A percentile compares a stretch with the other conserved stretches of the same genome.
Evolutionary conservation across 202 grass and related monocot species (phyloP).

Genomic region (Saccharum hybrid): DNA sequence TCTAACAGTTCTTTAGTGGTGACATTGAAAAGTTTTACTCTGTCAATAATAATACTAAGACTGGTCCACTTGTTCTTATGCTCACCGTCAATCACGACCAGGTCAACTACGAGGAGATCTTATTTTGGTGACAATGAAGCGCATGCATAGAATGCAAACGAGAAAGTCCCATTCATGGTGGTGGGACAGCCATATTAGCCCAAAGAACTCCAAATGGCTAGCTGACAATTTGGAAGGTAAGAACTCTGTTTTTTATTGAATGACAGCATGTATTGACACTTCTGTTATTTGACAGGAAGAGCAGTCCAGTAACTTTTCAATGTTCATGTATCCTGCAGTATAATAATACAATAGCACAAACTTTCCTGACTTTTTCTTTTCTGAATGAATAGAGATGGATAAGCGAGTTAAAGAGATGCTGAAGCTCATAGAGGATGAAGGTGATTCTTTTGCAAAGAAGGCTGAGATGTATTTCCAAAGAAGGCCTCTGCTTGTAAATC

Average conservation of each 20-base stretch:
- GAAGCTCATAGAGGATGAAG: conserved; percentile 88
- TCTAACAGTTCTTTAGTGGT: not conserved
- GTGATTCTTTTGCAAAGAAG: conserved; percentile 92
- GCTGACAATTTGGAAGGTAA: conserved; percentile 90
- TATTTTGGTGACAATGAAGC: conserved; percentile 56
- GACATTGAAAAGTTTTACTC: not conserved
- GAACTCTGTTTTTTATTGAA: conserved; percentile 26
- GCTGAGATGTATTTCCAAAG: conserved; percentile 90
- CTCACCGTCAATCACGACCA: conserved; percentile 49
- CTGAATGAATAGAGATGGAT: conserved; percentile 77
- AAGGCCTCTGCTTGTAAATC: conserved; percentile 68
- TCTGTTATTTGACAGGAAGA: conserved; percentile 1
- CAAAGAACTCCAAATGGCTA: conserved; percentile 91
- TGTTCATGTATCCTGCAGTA: not conserved
- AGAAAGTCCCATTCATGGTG: conserved; percentile 92
- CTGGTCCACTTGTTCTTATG: conserved; percentile 6
- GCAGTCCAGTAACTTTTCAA: not conserved
- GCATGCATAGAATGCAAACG: conserved; percentile 76
- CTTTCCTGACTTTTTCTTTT: conserved; percentile 33
- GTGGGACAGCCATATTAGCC: conserved; percentile 95
- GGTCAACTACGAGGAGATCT: conserved; percentile 32
- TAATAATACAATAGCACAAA: conserved; percentile 19
- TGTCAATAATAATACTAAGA: conserved; percentile 7
- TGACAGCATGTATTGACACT: not conserved
- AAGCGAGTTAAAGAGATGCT: conserved; percentile 96